A percentile compares a stretch with the other conserved stretches of the same genome.
These are phyloP conservation scores for Barbatosphaeria neglecta DNA, from an alignment of 495 filamentous ascomycete genomes.

Conservation along the genomic window DNA sequence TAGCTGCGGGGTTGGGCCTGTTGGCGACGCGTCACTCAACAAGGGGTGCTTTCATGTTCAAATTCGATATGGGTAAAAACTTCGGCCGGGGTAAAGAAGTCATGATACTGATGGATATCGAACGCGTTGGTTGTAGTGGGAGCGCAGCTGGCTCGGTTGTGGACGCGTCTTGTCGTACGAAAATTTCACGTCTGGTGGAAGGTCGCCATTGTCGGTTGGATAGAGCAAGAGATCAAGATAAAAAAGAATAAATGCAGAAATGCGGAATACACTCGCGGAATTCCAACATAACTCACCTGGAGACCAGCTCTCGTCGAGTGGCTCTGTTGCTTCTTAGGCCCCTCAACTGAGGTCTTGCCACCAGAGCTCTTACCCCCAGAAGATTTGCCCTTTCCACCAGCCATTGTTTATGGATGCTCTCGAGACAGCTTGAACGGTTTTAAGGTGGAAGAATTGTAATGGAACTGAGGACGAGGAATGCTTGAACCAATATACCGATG, in stretches of 20 bases:
- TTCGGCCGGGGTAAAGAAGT: too few relatives aligned
- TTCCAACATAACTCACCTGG: constrained; percentile 62
- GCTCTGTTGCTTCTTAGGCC: constrained; percentile 86
- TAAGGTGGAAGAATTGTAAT: neutral
- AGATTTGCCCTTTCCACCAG: constrained; percentile 90
- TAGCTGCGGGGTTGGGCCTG: neutral
- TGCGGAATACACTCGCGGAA: constrained; percentile 8
- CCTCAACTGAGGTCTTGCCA: constrained; percentile 72
- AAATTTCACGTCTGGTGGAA: neutral
- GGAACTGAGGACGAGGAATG: constrained; percentile 1
- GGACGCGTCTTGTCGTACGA: neutral
- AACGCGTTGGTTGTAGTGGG: neutral
- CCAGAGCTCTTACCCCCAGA: constrained; percentile 78
- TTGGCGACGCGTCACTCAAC: neutral
- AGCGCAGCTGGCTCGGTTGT: neutral
- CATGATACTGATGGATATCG: neutral
- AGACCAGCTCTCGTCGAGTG: constrained; percentile 97
- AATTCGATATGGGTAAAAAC: neutral
- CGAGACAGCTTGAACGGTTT: constrained; percentile 12
- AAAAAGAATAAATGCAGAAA: constrained; percentile 1
- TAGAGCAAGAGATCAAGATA: neutral
- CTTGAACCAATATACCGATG: constrained; percentile 4
- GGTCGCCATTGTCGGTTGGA: neutral
- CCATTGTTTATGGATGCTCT: constrained; percentile 29
- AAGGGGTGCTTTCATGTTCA: neutral